Percentiles rank a stretch among this genome's conserved stretches.
Conservation (phyloP, 495 filamentous ascomycete genomes). For the Aspergillus wentii region DNA sequence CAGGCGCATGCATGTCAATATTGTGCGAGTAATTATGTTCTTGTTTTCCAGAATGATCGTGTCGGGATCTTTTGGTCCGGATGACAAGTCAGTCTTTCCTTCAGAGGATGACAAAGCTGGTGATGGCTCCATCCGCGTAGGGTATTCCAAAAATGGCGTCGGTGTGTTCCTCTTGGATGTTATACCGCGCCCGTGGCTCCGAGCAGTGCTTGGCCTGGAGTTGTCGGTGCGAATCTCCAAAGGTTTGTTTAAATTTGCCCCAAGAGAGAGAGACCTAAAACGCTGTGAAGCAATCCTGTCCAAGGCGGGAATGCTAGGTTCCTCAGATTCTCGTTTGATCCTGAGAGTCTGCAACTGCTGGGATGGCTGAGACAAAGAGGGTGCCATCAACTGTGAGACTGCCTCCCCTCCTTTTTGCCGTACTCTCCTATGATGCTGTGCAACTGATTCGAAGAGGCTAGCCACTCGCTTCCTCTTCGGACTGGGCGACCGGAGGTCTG, state of each 20-base stretch:
- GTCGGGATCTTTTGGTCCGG: slow-evolving; percentile 24
- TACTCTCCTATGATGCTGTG: slow-evolving; percentile 49
- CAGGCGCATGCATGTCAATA: slow-evolving; percentile 60
- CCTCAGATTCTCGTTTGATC: slow-evolving; percentile 38
- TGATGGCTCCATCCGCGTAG: slow-evolving; percentile 9
- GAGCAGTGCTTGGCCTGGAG: slow-evolving; percentile 17
- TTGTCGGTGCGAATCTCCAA: slow-evolving; percentile 10
- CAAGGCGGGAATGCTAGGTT: slow-evolving; percentile 27
- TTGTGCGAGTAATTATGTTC: slow-evolving; percentile 41
- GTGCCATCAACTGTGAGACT: slow-evolving; percentile 52
- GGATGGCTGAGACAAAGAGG: slow-evolving; percentile 25
- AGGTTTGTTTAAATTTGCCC: slow-evolving; percentile 25
- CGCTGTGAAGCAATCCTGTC: slow-evolving; percentile 28
- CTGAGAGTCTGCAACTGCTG: slow-evolving; percentile 30
- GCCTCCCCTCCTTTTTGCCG: slow-evolving; percentile 51
- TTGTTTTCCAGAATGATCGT: slow-evolving; percentile 36
- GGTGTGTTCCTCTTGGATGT: slow-evolving; percentile 17
- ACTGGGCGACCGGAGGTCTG: slow-evolving; percentile 36
- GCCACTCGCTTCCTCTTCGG: slow-evolving; percentile 53
- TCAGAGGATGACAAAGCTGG: slow-evolving; percentile 14
- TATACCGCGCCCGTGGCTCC: slow-evolving; percentile 11
- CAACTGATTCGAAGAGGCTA: slow-evolving; percentile 56
- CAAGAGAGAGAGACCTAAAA: slow-evolving; percentile 34
- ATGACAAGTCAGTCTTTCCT: slow-evolving; percentile 7
- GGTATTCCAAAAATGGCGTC: slow-evolving; percentile 21